phyloP scores from a whole-genome alignment of 1,284 basidiomycete species.

The Trametes polyzona region DNA sequence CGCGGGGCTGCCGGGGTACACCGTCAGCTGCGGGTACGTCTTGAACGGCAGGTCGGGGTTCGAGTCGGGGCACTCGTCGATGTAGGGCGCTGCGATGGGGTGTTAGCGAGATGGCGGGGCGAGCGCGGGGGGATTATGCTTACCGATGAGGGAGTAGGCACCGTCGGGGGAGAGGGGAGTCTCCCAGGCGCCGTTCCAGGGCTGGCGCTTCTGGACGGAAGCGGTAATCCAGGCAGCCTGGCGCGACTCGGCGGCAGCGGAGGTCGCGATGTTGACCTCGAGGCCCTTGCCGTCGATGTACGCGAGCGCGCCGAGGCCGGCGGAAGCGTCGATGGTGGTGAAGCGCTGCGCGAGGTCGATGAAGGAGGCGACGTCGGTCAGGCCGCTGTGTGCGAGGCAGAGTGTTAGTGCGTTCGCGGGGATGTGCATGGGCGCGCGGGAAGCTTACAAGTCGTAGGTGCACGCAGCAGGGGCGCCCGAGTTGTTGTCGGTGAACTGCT shows the following conservation, averaged over 20 bases:
- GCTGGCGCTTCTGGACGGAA: slow-evolving; percentile 46
- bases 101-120: not conserved
- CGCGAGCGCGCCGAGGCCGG: slow-evolving; percentile 52
- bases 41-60: slow-evolving; percentile 45
- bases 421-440: not conserved
- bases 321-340: slow-evolving; percentile 52
- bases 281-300: slow-evolving; percentile 16
- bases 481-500: slow-evolving; percentile 40
- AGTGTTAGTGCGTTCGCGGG: not conserved
- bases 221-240: slow-evolving; percentile 57
- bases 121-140: not conserved
- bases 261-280: slow-evolving; percentile 25
- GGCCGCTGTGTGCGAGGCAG: slow-evolving; percentile 41
- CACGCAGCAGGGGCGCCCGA: slow-evolving; percentile 57
- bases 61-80: slow-evolving; percentile 40
- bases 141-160: slow-evolving; percentile 30
- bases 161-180: slow-evolving; percentile 53
- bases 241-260: slow-evolving; percentile 50
- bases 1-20: slow-evolving; percentile 28
- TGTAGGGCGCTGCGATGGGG: slow-evolving; percentile 14
- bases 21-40: slow-evolving; percentile 42
- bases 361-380: slow-evolving; percentile 48
- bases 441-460: slow-evolving; percentile 58
- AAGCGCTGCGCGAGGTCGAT: slow-evolving; percentile 53
- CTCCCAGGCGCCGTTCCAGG: slow-evolving; percentile 63